Evolutionary conservation across 768 basidiomycete genomes (phyloP).

Genomic region (Leccinellum luteum): DNA sequence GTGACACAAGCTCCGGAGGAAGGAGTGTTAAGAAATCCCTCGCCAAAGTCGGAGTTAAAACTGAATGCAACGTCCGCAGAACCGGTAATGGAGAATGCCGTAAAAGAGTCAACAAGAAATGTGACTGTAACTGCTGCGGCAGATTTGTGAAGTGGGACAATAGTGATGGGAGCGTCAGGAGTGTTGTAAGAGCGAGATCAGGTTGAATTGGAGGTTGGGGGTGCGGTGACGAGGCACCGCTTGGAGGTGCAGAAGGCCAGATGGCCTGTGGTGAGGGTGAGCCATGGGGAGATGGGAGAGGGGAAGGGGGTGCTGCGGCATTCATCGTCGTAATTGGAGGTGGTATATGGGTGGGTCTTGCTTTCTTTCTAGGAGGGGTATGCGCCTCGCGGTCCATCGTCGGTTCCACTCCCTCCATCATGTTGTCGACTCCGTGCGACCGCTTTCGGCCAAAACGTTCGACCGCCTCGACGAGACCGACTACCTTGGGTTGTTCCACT

Average conservation of each 20-base stretch:
- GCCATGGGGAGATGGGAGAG: slow-evolving; percentile 81
- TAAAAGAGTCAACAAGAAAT: slow-evolving; percentile 88
- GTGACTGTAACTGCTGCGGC: slow-evolving; percentile 83
- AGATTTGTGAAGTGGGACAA: slow-evolving; percentile 78
- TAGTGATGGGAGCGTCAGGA: slow-evolving; percentile 82
- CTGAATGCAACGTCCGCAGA: slow-evolving; percentile 82
- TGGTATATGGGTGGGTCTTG: slow-evolving; percentile 57
- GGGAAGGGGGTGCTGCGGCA: slow-evolving; percentile 78
- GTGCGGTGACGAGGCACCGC: slow-evolving; percentile 68
- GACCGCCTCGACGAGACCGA: slow-evolving; percentile 75
- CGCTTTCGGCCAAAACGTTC: slow-evolving; percentile 74
- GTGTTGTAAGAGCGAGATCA: slow-evolving; percentile 76
- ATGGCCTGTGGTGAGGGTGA: slow-evolving; percentile 74
- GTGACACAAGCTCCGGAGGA: slow-evolving; percentile 89
- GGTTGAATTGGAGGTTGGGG: slow-evolving; percentile 75
- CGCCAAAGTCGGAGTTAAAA: slow-evolving; percentile 86
- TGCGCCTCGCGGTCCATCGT: slow-evolving; percentile 44
- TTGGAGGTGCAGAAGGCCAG: slow-evolving; percentile 83
- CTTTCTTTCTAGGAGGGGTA: slow-evolving; percentile 72
- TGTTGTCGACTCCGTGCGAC: slow-evolving; percentile 48
- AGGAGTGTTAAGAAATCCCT: slow-evolving; percentile 93
- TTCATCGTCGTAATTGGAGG: slow-evolving; percentile 64
- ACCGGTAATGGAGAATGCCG: slow-evolving; percentile 91
- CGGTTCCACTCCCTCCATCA: slow-evolving; percentile 76
- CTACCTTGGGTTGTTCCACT: slow-evolving; percentile 45